Base-by-base conservation (phyloP, 495 filamentous ascomycete species). In the Aspergillus ostianus region DNA sequence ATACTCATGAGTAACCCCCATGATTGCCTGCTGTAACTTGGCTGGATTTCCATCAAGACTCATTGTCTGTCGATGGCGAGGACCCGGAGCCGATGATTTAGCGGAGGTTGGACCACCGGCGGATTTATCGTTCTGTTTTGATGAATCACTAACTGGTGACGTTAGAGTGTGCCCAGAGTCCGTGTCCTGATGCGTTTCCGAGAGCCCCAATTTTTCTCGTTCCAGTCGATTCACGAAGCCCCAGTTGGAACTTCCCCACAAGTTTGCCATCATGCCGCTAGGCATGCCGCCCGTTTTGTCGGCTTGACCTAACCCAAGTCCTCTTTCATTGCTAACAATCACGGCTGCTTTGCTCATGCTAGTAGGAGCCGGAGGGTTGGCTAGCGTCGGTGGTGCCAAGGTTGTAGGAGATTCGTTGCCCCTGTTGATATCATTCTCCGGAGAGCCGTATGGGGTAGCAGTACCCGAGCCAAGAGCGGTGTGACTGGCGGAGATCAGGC, bases 181-280 rank as follows among this genome's bases (percentile, higher is more conserved):
- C 9, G 64, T 61, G 2, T 75, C 72, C 17, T 79, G 72, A 1
- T 77, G 74, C 27, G 70, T 64, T 21, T 77, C 76, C 3, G 66
- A 51, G 12, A 75, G 58, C 20, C 80, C 78, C 6, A 78, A 66
- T 52, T 85, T 81, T 30, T 87, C 86, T 46, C 74, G 66, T 61
- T 86, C 82, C 18, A 90, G 68, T 15, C 82, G 81, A 63, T 91
- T 90, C 26, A 92, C 77, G 57, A 89, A 87, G 7, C 89, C 86
- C 89, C 91, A 95, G 45, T 92, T 86, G 44, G 84, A 86, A 73
- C 86, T 93, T 48, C 92, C 92, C 92, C 92, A 97, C 55, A 94
- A 77, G 65, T 97, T 97, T 19, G 92, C 92, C 82, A 96, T 86
- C 63, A 95, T 84, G 19, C 90, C 92, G 58, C 86, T 88, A 0